Conservation (phyloP, 805 yeast species). For the Isabelozyma pseudorhagii region DNA sequence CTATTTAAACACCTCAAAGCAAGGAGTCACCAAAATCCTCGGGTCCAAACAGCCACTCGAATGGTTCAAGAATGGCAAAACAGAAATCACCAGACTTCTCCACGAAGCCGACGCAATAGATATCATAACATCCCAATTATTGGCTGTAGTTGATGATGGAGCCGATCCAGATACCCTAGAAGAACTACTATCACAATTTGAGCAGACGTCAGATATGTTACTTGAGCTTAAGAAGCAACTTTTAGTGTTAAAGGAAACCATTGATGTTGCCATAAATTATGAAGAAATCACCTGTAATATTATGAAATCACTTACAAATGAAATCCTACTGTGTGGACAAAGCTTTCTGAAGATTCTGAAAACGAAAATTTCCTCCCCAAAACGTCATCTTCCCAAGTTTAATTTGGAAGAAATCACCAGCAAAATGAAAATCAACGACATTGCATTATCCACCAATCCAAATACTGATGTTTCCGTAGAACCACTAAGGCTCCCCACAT, state of each 20-base stretch:
- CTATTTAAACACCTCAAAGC: conserved; percentile 18
- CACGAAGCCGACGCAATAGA: conserved; percentile 22
- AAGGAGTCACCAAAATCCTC: conserved; percentile 7
- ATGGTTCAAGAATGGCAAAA: conserved; percentile 26
- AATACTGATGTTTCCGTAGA: conserved; percentile 10
- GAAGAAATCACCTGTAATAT: conserved; percentile 24
- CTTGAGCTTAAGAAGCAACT: conserved; percentile 21
- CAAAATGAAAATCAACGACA: conserved; percentile 20
- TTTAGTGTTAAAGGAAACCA: conserved; percentile 16
- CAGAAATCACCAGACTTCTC: conserved; percentile 12
- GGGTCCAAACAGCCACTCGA: conserved; percentile 4
- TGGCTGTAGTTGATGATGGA: conserved; percentile 6
- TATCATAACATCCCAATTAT: conserved; percentile 17
- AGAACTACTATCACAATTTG: conserved; percentile 21
- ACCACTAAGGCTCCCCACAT: conserved; percentile 27
- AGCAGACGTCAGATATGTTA: conserved; percentile 20
- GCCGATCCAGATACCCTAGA: not conserved
- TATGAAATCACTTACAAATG: conserved; percentile 19
- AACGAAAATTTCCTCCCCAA: conserved; percentile 15
- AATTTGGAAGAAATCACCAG: conserved; percentile 16
- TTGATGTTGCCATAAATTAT: conserved; percentile 25
- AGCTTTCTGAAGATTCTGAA: conserved; percentile 13
- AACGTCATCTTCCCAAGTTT: conserved; percentile 11
- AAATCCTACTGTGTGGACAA: conserved; percentile 22
- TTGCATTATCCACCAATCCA: conserved; percentile 3